Base-by-base conservation (phyloP, 164 flowering plant genomes). In the Brasenia schreberi region DNA sequence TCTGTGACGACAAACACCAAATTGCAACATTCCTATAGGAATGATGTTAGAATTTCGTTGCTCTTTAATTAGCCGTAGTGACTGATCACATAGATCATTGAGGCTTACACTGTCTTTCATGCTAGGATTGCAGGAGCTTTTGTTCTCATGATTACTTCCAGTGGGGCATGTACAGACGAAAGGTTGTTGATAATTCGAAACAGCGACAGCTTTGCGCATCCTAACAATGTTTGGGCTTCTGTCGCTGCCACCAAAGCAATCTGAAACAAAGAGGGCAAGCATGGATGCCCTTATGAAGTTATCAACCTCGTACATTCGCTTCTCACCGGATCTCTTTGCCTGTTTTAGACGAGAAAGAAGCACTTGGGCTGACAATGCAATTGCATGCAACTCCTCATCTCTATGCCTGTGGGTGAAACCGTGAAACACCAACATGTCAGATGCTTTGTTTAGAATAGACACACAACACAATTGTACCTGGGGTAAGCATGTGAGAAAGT, bases 1-100 rank as follows among this genome's bases (percentile, higher is more conserved):
- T 78, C 99, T 83, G 70, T 95, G 99, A 64, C 97, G 83, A 74
- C 99, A 94, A 6, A 95, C 85, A 68, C 99, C 97, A 84, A 86
- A 87, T 14, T 80, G 90, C 72, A 95, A 65, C 19, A 77, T 64
- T 63, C 99, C 99, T 64, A 95, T 73, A 62, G 99, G 99, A 71
- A 95, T 92, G 65, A 95, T 69, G 65, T 83, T 78, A 45, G 97
- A 89, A 69, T 84, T 87, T 27, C 77, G 78, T 18, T 73, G 78
- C 58, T 76, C 79, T 76, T 94, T 94, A 14, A 89, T 80, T 63
- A 72, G 74, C 19, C 68, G 82, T 65, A 95, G 77, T 69, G 96
- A 85, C 64, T 76, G 84, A 75, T 95, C 97, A 83, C 97, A 88
- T 7, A 91, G 71, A 66, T 87, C 84, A 65, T 56, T 53, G 39